Conservation (phyloP, 345 rosid genomes). For the Salix purpurea region DNA sequence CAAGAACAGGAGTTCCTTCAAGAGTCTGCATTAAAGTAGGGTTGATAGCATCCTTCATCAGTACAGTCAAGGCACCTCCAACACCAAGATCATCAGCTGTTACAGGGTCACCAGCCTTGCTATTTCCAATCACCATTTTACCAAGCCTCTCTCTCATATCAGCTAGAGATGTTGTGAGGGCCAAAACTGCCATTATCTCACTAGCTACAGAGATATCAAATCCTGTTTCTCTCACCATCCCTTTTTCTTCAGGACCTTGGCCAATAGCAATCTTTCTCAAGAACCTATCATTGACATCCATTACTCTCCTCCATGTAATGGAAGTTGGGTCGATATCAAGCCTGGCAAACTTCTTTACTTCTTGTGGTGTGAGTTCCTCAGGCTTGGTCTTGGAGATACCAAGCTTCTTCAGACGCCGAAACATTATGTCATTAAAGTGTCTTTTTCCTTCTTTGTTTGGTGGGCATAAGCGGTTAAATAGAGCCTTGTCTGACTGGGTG, state of each 20-base stretch:
- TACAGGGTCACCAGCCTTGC: constrained; percentile 86
- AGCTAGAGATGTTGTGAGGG: constrained; percentile 85
- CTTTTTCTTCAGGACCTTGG: constrained; percentile 96
- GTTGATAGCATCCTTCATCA: constrained; percentile 95
- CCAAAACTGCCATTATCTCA: constrained; percentile 99
- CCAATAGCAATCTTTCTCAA: constrained; percentile 87
- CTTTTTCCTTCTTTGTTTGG: constrained; percentile 83
- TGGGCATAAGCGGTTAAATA: constrained; percentile 80
- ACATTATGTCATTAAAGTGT: constrained; percentile 76
- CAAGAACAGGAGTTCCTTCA: constrained; percentile 97
- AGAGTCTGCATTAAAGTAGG: constrained; percentile 99
- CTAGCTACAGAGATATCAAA: constrained; percentile 98
- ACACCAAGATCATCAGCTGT: constrained; percentile 99
- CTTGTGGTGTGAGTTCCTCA: constrained; percentile 80
- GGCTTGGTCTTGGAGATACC: constrained; percentile 78
- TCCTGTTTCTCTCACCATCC: constrained; percentile 94
- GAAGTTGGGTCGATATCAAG: constrained; percentile 85
- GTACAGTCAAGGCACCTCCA: constrained; percentile 94
- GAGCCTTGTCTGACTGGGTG: constrained; percentile 90
- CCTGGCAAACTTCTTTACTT: constrained; percentile 76
- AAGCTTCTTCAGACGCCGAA: constrained; percentile 77
- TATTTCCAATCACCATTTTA: constrained; percentile 93
- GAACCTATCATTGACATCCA: constrained; percentile 95
- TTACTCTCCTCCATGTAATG: constrained; percentile 96
- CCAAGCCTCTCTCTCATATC: constrained; percentile 99